Base-by-base conservation (phyloP, 495 filamentous ascomycete species). In the Talaromyces ruber region DNA sequence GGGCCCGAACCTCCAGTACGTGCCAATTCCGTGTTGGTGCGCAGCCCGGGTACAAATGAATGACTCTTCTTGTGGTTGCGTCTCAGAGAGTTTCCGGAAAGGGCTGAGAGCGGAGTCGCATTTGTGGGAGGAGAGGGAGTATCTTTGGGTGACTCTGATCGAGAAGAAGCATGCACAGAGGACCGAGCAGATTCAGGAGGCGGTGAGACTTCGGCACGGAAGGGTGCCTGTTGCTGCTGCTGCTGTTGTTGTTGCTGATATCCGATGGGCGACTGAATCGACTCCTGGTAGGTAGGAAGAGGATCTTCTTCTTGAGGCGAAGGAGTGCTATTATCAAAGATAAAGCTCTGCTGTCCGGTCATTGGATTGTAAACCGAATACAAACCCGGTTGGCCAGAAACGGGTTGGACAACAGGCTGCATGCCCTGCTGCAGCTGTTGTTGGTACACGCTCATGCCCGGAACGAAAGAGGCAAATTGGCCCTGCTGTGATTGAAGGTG, bases 51-150 rank as follows among this genome's bases (percentile, higher is more conserved):
- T 21, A 83, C 84, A 50, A 92, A 85, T 2, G 93, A 93, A n/a
- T 85, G 84, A 14, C 86, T 84, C 82, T 97, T 97, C 76, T 92
- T 92, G 76, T 98, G 92, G 30, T 90, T 88, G 61, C 91, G 89
- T 60, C 93, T 93, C 54, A 57, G 14, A 22, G 54, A 57, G 34
- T 57, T 57, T 34, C 29, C 59, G 11, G 77, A 96, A 97, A 16
- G 91, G 89, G 66, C 88, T 91, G 91, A 90, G 43, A 93, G 81
- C 6, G 89, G 88, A 52, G 81, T 79, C 14, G 86, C 81, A 52
- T 93, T 88, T 45, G 78, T 74, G 6, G 84, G 84, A 1, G 81
- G 84, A 61, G 75, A 85, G 64, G 74, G 82, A 63, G 74, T 84
- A 74, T 85, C 82, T 72, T 87, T 88, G 2, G 89, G 90, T 55